Conservation (phyloP, 2,329 filamentous ascomycete species). For the Neopestalotiopsis sp. region DNA sequence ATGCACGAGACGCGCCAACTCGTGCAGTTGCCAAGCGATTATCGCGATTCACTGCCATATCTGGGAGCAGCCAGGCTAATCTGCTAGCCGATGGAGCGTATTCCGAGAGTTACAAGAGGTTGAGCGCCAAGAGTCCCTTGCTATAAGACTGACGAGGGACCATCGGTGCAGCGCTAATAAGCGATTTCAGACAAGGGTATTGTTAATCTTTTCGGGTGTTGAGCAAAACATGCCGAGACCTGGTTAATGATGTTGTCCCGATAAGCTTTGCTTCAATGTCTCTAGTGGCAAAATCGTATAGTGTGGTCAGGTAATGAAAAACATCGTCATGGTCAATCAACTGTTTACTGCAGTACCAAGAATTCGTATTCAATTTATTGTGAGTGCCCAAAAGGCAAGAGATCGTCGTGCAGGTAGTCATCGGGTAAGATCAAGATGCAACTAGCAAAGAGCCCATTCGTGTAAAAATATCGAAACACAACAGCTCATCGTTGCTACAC, state of each 20-base stretch:
- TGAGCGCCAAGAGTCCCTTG: constrained; percentile 5
- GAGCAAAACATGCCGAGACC: too few relatives aligned
- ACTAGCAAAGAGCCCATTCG: neutral
- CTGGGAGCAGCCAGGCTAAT: neutral
- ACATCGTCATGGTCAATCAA: neutral
- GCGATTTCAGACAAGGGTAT: neutral
- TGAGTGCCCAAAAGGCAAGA: neutral
- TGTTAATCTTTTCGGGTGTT: too few relatives aligned
- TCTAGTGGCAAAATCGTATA: neutral
- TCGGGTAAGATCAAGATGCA: neutral
- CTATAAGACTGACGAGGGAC: neutral
- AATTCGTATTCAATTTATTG: neutral
- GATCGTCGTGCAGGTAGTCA: neutral
- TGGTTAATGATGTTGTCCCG: neutral
- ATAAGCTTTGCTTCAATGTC: neutral
- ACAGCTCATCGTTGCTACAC: neutral
- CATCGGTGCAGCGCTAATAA: neutral
- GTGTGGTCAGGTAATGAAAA: neutral
- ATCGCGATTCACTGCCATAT: neutral
- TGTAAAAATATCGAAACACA: neutral
- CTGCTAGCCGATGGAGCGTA: constrained; percentile 6
- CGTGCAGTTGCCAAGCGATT: neutral
- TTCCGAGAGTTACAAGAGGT: constrained; percentile 6
- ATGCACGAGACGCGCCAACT: constrained; percentile 1
- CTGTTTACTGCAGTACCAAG: neutral